Evolutionary conservation across 441 rosid species (phyloP).

Genomic region (Croton laevigatus): DNA sequence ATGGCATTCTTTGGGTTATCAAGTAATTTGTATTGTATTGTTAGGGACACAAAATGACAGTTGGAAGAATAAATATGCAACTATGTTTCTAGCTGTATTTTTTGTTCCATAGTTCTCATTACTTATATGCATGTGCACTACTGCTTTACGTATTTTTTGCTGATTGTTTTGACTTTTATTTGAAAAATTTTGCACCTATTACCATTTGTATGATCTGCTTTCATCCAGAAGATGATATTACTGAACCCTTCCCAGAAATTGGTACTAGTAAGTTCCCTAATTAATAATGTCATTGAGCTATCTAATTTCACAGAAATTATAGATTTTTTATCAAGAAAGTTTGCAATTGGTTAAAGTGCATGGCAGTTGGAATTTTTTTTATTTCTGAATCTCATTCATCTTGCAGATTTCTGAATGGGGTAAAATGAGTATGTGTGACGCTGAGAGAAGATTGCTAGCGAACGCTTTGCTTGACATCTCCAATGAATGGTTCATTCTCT

Average conservation of each 20-base stretch:
- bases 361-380: background rate
- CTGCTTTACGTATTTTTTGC: background rate
- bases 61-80: background rate
- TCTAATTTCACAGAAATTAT: background rate
- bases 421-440: constrained; percentile 92
- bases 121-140: background rate
- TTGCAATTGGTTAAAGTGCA: background rate
- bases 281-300: background rate
- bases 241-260: background rate
- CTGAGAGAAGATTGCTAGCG: constrained; percentile 83
- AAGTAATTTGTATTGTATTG: background rate
- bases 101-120: background rate
- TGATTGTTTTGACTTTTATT: background rate
- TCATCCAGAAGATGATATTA: background rate
- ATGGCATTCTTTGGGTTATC: background rate
- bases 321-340: background rate
- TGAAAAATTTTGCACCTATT: background rate
- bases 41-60: background rate
- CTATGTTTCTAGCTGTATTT: background rate
- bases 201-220: background rate
- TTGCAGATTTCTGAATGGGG: constrained; percentile 88
- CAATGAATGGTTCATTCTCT: constrained; percentile 78
- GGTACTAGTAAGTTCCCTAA: background rate
- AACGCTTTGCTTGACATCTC: constrained; percentile 82
- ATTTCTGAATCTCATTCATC: background rate